Evolutionary conservation across 2,329 filamentous ascomycete species (phyloP).

Genomic region (Fusarium subglutinans): DNA sequence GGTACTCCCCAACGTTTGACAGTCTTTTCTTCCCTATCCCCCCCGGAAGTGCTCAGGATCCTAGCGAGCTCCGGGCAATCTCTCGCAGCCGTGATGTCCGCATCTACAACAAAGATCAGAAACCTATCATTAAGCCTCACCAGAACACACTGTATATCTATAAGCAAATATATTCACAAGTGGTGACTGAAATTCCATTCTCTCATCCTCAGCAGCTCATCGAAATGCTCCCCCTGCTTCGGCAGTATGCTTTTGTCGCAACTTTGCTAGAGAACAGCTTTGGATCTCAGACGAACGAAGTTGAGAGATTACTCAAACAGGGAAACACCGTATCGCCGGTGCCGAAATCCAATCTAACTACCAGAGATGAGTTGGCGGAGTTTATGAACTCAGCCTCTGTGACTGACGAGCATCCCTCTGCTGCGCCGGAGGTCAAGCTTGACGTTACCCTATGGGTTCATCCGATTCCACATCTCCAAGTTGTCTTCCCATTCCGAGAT

Average conservation of each 20-base stretch:
- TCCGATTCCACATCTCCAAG: constrained; percentile 58
- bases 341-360: constrained; percentile 38
- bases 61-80: constrained; percentile 67
- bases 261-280: constrained; percentile 72
- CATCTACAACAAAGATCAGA: constrained; percentile 48
- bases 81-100: constrained; percentile 58
- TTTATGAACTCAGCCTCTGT: constrained; percentile 42
- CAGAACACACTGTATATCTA: constrained; percentile 73
- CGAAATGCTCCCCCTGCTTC: constrained; percentile 75
- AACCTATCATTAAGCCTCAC: constrained; percentile 52
- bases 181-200: constrained; percentile 75
- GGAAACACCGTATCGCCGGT: not conserved
- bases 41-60: constrained; percentile 60
- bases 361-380: constrained; percentile 45
- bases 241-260: constrained; percentile 79
- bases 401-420: not conserved
- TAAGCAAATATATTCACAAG: constrained; percentile 76
- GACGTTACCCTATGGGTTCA: constrained; percentile 65
- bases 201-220: constrained; percentile 81
- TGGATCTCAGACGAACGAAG: constrained; percentile 47
- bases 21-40: constrained; percentile 64
- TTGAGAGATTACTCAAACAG: constrained; percentile 11
- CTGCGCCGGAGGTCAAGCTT: constrained; percentile 45
- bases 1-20: constrained; percentile 63
- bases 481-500: constrained; percentile 63